Evolutionary conservation across 805 yeast genomes (phyloP).

Genomic region (Ogataea paraovalis): DNA sequence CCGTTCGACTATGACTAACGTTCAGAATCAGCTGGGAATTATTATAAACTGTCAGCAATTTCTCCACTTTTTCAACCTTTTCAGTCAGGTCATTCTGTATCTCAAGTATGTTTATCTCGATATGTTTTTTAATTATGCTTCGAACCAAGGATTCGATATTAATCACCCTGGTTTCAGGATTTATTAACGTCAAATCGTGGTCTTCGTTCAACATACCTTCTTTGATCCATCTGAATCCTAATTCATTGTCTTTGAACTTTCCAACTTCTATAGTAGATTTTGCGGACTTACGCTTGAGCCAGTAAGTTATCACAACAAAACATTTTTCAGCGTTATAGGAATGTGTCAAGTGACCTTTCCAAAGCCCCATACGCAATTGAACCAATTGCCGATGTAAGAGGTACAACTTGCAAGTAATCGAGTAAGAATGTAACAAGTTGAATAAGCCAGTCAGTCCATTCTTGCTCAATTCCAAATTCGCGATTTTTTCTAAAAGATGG

Average conservation of each 20-base stretch:
- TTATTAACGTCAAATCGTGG: conserved; percentile 30
- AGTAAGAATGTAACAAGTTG: conserved; percentile 51
- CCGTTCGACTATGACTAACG: conserved; percentile 27
- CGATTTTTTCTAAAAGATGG: conserved; percentile 47
- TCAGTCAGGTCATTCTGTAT: conserved; percentile 30
- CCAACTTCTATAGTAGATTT: conserved; percentile 61
- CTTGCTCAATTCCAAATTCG: conserved; percentile 48
- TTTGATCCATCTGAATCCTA: conserved; percentile 60
- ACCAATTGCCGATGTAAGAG: conserved; percentile 55
- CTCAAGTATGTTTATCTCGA: conserved; percentile 32
- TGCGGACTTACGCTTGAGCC: conserved; percentile 52
- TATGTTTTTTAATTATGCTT: conserved; percentile 37
- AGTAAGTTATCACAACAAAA: conserved; percentile 55
- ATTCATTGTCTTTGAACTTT: conserved; percentile 40
- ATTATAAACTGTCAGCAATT: conserved; percentile 25
- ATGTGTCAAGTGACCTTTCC: conserved; percentile 61
- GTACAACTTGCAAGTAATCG: conserved; percentile 62
- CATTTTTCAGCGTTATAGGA: conserved; percentile 52
- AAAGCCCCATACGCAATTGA: conserved; percentile 44
- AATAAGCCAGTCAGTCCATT: conserved; percentile 50
- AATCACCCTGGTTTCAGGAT: conserved; percentile 30
- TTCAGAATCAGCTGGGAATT: conserved; percentile 25
- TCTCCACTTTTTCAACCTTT: conserved; percentile 27
- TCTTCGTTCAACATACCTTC: conserved; percentile 37
- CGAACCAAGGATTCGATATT: conserved; percentile 37